Base-by-base conservation (phyloP, 768 basidiomycete genomes). In the Lentinus tigrinus region DNA sequence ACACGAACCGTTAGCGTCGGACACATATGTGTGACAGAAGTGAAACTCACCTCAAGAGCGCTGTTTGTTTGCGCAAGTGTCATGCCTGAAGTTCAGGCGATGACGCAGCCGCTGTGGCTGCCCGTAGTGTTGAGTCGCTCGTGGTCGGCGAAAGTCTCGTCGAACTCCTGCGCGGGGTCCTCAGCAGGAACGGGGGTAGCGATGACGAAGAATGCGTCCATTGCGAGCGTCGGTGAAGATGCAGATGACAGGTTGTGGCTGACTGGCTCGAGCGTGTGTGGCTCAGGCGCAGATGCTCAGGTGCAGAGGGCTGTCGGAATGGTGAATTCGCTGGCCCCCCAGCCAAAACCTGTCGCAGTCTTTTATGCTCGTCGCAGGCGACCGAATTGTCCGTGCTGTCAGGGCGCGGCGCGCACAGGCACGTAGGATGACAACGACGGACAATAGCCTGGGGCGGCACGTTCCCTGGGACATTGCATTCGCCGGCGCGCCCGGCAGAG, bases 141-240 rank as follows among this genome's bases (percentile, higher is more conserved):
- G 16, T 56, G 47, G 57, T 61, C 59, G 59, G 53, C 55, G 40
- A 58, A 61, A 36, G 58, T 31, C 52, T 52, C 43, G 40, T 64
- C 63, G 39, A 23, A 43, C 52, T 61, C 63, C 19, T 24, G 19
- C 47, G 38, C 47, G 34, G 47, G 37, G 23, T 53, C 51, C 52
- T 58, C 63, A 24, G 54, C 50, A 26, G 60, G 60, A 36, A 64
- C 63, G 52, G 63, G 57, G 36, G 56, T 16, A 39, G 63, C 63
- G 57, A 64, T 58, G 54, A 51, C 47, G 57, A 64, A 64, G 57
- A 64, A 64, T 9, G 60, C 63, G 63, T 64, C 63, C 63, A 64
- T 64, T 53, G 54, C 51, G 49, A 49, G 52, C 52, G 38, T 47
- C 40, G 51, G 21, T 19, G 19, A 47, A 34, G 4, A n/a, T 21